These are phyloP conservation scores for Penicillium lagena DNA, from an alignment of 495 filamentous ascomycete species.

Conservation along the genomic window DNA sequence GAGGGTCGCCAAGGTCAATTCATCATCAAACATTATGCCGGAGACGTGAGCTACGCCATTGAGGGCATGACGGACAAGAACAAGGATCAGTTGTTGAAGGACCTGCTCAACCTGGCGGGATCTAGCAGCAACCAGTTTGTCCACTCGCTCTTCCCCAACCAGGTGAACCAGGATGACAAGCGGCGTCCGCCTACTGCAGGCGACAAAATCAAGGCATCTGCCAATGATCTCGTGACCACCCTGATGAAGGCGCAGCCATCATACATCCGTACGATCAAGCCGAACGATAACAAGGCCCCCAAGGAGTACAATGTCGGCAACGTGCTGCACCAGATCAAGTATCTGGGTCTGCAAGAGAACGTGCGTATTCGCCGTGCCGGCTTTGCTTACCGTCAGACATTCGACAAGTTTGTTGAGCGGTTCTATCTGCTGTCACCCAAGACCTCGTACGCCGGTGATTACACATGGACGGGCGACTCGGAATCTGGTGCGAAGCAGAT, in stretches of 20 bases:
- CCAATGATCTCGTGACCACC: conserved; percentile 91
- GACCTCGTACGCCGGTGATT: conserved; percentile 93
- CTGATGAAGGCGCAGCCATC: conserved; percentile 96
- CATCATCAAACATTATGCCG: conserved; percentile 98
- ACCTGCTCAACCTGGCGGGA: conserved; percentile 81
- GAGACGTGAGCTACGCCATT: conserved; percentile 92
- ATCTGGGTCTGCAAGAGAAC: conserved; percentile 97
- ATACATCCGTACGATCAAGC: conserved; percentile 99
- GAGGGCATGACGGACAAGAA: conserved; percentile 99
- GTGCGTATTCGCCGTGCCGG: conserved; percentile 94
- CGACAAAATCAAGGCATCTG: conserved; percentile 94
- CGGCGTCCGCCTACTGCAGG: conserved; percentile 90
- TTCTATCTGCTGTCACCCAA: conserved; percentile 95
- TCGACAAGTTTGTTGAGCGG: conserved; percentile 96
- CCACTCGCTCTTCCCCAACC: conserved; percentile 80
- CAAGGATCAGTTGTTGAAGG: conserved; percentile 96
- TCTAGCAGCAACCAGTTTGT: conserved; percentile 79
- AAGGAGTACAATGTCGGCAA: conserved; percentile 86
- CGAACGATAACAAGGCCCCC: conserved; percentile 96
- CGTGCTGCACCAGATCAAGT: conserved; percentile 98
- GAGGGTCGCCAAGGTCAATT: conserved; percentile 92
- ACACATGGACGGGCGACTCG: conserved; percentile 87
- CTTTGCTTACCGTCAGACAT: conserved; percentile 96
- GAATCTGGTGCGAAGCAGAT: conserved; percentile 89
- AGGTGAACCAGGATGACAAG: conserved; percentile 94